These are phyloP conservation scores for Aspergillus jensenii DNA, from an alignment of 2,329 filamentous ascomycete genomes.

Conservation along the genomic window DNA sequence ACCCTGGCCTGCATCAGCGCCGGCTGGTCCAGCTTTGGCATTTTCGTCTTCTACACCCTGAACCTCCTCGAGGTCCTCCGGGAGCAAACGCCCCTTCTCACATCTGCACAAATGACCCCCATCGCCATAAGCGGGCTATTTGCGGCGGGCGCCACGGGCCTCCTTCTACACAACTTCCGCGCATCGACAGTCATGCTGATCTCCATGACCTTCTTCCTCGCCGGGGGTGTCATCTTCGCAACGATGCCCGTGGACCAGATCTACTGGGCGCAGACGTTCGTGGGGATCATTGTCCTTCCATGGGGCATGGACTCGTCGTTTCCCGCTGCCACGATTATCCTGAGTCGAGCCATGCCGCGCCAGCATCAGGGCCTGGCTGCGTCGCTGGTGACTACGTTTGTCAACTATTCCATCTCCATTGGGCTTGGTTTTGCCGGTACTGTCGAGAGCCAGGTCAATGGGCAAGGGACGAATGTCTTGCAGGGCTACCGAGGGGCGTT, in stretches of 20 bases:
- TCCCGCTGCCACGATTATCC: slow-evolving; percentile 16
- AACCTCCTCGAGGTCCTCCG: not conserved
- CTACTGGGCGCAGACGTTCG: not conserved
- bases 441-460: slow-evolving; percentile 13
- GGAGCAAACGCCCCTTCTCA: not conserved
- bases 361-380: not conserved
- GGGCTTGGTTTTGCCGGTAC: slow-evolving; percentile 18
- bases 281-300: slow-evolving; percentile 12
- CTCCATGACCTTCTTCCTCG: slow-evolving; percentile 12
- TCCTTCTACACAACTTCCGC: slow-evolving; percentile 14
- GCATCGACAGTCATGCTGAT: slow-evolving; percentile 16
- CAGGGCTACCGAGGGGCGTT: slow-evolving; percentile 13
- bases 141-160: slow-evolving; percentile 12
- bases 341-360: slow-evolving; percentile 8
- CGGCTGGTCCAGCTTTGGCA: slow-evolving; percentile 41
- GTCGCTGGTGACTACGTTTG: slow-evolving; percentile 13
- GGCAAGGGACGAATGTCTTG: slow-evolving; percentile 10
- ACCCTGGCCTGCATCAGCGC: slow-evolving; percentile 39
- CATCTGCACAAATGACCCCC: slow-evolving; percentile 1
- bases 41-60: slow-evolving; percentile 15
- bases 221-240: not conserved
- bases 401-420: slow-evolving; percentile 16
- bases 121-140: not conserved
- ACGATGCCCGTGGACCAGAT: not conserved
- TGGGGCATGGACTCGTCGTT: slow-evolving; percentile 17